Evolutionary conservation across 148 eudicot genomes (phyloP), one percentile per base, ranked within the genome.

Genomic region (Fagopyrum esculentum): DNA sequence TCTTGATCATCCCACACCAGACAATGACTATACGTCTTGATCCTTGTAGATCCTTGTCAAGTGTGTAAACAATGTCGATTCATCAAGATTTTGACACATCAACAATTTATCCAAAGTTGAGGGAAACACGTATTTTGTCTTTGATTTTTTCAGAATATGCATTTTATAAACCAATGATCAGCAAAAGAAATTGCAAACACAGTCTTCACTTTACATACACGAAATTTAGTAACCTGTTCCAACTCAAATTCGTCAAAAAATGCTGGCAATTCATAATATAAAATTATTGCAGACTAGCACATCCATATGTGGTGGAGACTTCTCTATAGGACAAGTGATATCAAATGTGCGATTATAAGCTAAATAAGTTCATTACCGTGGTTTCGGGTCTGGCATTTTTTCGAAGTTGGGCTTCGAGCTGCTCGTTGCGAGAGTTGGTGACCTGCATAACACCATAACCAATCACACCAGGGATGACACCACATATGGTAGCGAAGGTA

Each of bases 371-470:
- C 22, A 50, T 15, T 63, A 93, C 98, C 75, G 78, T 78, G 46
- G 97, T 59, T 52, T 93, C 97, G 77, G 95, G 91, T 26, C 93
- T 91, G 60, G 95, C 85, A 47, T 83, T 81, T 35, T 76, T 83
- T 69, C 97, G 97, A 77, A 93, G 97, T 19, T 88, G 87, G 29
- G 91, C 82, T 76, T 93, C 98, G 72, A 93, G 95, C 59, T 88
- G 84, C 10, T 86, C 85, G 40, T 83, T 85, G 52, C 81, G 69
- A 29, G 94, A 79, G 75, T 44, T 89, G 71, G 97, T 93, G 77
- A 83, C 22, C 72, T 84, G 88, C 98, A 93, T 93, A 45, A 93
- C 97, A 29, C 88, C 85, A 79, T 83, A 93, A 35, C 98, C 98
- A 12, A 91, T 80, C 15, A 89, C 47, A 4, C 97, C 97, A 9